Evolutionary conservation across 1,284 basidiomycete species (phyloP), one percentile per base, ranked within the genome.

Genomic region (Naganishia sp.): DNA sequence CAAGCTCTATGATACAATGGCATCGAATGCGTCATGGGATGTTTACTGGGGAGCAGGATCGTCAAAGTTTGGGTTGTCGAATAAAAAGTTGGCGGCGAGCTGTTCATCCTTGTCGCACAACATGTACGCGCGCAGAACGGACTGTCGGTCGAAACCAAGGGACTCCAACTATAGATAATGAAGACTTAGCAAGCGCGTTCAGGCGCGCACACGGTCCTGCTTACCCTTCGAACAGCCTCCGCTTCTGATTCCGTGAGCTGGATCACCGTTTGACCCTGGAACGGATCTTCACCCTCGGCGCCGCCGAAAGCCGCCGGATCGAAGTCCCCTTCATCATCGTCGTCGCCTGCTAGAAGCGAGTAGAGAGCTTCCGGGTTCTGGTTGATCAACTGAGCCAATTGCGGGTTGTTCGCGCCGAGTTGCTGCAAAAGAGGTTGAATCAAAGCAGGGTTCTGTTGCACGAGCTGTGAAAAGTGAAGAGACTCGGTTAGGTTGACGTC

Each of bases 101-200:
- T 95, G 92, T 80, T 97, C 94, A 75, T 97, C 92, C 84, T 91
- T 94, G 78, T 93, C 94, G 78, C 93, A 96, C 6, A 79, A 88
- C 88, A 80, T 93, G 81, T 90, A 97, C 0, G 94, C 94, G 78
- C 95, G 86, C 50, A 92, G 81, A 5, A 85, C 93, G 0, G 82
- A 81, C 60, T 92, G 84, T 53, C 91, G 84, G 25, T 89, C 79
- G 79, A 97, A 97, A 1, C 94, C 94, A 63, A 97, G 86, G 2
- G 83, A 88, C 79, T 92, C 86, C 68, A 97, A 82, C 89, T 94
- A 69, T 15, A 49, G 55, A 56, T 10, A 55, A 63, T 31, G 57
- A 44, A 15, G 21, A 66, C 16, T 21, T 60, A 50, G 43, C 31
- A 7, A 33, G 13, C 23, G 9, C n/a, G 39, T 18, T 23, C 52